Conservation (phyloP, 192 early-diverging fungal genomes). For the Pilaira anomala region DNA sequence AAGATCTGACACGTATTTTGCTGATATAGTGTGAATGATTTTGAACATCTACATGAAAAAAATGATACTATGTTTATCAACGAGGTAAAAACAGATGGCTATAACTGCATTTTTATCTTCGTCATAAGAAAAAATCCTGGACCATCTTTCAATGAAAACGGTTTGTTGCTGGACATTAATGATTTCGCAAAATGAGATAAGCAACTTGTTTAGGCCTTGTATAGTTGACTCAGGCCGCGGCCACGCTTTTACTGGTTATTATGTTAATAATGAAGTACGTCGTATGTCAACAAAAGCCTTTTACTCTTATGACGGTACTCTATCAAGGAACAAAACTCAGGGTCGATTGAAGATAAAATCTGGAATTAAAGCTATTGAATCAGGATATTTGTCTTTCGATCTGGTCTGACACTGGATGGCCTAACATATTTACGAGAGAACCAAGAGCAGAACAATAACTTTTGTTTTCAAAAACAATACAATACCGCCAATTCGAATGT, state of each 20-base stretch:
- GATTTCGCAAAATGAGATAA: neutral
- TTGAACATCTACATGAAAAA: neutral
- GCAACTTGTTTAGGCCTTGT: neutral
- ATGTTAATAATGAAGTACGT: neutral
- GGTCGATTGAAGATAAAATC: neutral
- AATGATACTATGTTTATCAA: neutral
- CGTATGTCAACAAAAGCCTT: too few relatives aligned
- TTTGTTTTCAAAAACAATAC: too few relatives aligned
- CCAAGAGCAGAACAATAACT: too few relatives aligned
- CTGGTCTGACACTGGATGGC: too few relatives aligned
- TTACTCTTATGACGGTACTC: neutral
- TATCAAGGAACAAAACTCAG: neutral
- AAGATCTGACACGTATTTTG: too few relatives aligned
- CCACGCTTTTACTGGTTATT: neutral
- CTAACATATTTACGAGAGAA: too few relatives aligned
- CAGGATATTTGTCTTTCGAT: too few relatives aligned
- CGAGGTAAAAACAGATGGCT: neutral
- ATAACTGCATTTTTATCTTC: neutral
- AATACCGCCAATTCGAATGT: too few relatives aligned
- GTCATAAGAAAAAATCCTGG: too few relatives aligned
- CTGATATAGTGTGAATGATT: neutral
- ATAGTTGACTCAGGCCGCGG: neutral
- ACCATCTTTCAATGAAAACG: too few relatives aligned
- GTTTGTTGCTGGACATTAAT: neutral
- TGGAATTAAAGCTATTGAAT: neutral